phyloP scores from a whole-genome alignment of 441 rosid species.

The Erodium chrysanthum region DNA sequence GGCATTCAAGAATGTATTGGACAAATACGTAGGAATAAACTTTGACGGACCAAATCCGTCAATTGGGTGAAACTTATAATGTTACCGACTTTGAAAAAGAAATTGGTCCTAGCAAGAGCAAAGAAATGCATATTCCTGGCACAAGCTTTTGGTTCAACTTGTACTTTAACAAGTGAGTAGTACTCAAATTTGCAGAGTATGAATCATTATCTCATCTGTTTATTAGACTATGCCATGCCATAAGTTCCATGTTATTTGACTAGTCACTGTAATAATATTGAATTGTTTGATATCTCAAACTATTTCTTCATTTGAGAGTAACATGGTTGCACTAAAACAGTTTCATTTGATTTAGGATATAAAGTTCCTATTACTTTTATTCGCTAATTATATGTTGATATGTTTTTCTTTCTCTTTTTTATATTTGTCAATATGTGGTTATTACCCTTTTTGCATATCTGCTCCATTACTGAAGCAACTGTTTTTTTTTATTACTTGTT shows the following conservation, averaged over 20 bases:
- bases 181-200: constrained; percentile 30
- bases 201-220: constrained; percentile 30
- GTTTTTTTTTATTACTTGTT: no score
- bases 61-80: constrained; percentile 18
- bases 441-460: background rate
- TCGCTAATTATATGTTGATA: background rate
- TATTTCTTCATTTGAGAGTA: background rate
- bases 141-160: constrained; percentile 37
- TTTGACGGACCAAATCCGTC: constrained; percentile 25
- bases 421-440: background rate
- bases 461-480: no score
- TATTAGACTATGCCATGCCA: constrained; percentile 12
- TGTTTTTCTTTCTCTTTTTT: background rate
- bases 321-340: background rate
- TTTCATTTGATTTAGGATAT: background rate
- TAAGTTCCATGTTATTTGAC: constrained; percentile 19
- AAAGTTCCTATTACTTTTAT: background rate
- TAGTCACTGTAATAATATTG: constrained; percentile 6
- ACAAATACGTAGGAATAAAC: constrained; percentile 49
- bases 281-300: constrained; percentile 10
- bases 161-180: constrained; percentile 31
- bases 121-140: constrained; percentile 24
- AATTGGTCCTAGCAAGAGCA: constrained; percentile 21
- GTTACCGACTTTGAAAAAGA: constrained; percentile 24
- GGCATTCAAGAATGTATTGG: constrained; percentile 61